phyloP scores from a whole-genome alignment of 306 rosid genomes.

The Carpinus viminea region DNA sequence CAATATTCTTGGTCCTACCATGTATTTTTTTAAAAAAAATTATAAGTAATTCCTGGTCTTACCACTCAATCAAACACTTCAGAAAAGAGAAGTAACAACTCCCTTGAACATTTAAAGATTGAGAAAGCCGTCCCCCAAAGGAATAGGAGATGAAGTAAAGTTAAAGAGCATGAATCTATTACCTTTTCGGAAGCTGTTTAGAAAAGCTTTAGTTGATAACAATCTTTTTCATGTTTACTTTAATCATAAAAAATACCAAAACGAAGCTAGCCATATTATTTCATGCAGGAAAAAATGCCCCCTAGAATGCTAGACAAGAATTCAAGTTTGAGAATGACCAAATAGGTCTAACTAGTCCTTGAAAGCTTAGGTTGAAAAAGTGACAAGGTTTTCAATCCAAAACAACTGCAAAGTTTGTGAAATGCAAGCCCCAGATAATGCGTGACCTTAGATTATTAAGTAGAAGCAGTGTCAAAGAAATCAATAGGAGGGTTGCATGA shows the following conservation, averaged over 20 bases:
- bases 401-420: background rate
- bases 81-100: background rate
- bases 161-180: background rate
- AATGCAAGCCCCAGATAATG: background rate
- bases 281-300: background rate
- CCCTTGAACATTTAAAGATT: background rate
- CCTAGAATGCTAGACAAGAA: background rate
- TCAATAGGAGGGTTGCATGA: background rate
- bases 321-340: constrained; percentile 6
- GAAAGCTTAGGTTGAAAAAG: background rate
- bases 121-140: background rate
- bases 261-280: background rate
- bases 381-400: background rate
- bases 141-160: background rate
- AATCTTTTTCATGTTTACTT: background rate
- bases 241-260: background rate
- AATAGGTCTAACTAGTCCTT: background rate
- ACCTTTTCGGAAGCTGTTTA: background rate
- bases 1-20: background rate
- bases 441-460: background rate
- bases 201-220: background rate
- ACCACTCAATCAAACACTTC: background rate
- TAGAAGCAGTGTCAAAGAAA: background rate
- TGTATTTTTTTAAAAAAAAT: too few species aligned
- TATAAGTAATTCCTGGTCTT: background rate